Base-by-base conservation (phyloP, 768 basidiomycete genomes). In the Tylopilus rubrobrunneus region DNA sequence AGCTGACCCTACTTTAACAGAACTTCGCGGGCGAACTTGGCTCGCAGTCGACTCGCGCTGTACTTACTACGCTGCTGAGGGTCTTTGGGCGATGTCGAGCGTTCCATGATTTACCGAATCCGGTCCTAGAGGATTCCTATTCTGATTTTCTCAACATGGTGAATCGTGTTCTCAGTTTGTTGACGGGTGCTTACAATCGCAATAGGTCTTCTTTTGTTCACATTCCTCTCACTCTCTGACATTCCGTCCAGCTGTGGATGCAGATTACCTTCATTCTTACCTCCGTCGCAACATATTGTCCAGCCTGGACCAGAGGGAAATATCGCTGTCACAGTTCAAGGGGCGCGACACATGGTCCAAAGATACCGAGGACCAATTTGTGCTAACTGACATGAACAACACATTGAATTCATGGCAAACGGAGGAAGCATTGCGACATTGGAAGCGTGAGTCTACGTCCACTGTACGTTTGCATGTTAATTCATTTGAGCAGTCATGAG, bases 171-270 rank as follows among this genome's bases (percentile, higher is more conserved):
- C 19, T 21, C 36, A 21, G 4, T 14, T 28, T 33, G n/a, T 39
- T 5, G 17, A 49, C 37, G 34, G 17, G n/a, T 47, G 44, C 58
- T 66, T 12, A 66, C 17, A 1, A 8, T 7, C 37, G 41, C 7
- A 15, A 23, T 53, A 94, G 93, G 87, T 92, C 15, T 80, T 93
- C 62, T 87, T 96, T 72, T 96, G 94, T 69, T 86, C 85, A 1
- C 71, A 75, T 25, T 81, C 84, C 11, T 41, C 73, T 7, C 62
- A 65, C 14, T 77, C 82, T 3, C 64, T 89, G 46, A 76, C 76
- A 12, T 86, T 91, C 76, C 82, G 87, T 33, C 62, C 74, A 14
- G 70, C 84, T 0, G 63, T 59, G 14, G 65, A 73, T n/a, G 69
- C 73, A 2, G 89, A 91, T 66, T 88, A 81, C 67, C 78, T 87